phyloP scores from a whole-genome alignment of 345 rosid genomes.

The Anastatica hierochuntica region DNA sequence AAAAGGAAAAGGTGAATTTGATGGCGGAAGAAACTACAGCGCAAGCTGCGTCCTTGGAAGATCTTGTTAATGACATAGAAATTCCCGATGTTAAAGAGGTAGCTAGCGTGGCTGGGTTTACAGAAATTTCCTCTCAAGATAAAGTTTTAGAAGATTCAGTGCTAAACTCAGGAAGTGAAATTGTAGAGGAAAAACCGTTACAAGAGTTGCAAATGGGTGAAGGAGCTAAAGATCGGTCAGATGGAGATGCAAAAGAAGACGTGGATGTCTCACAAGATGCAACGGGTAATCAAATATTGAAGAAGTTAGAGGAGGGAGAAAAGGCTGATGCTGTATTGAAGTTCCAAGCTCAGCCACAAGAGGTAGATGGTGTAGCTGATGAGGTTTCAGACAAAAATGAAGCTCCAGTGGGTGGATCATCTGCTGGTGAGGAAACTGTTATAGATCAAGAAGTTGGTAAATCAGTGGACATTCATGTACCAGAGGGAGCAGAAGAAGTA shows the following conservation, averaged over 20 bases:
- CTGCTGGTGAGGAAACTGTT: slow-evolving; percentile 6
- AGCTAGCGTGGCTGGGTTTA: slow-evolving; percentile 20
- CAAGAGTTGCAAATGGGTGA: slow-evolving; percentile 11
- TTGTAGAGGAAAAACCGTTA: slow-evolving; percentile 1
- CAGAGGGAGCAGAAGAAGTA: slow-evolving; percentile 18
- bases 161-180: slow-evolving; percentile 1
- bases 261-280: slow-evolving; percentile 11
- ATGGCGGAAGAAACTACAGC: slow-evolving; percentile 16
- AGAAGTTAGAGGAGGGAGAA: slow-evolving; percentile 12
- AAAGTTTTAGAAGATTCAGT: slow-evolving; percentile 7
- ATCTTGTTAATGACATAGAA: slow-evolving; percentile 19
- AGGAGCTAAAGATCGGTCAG: slow-evolving; percentile 7
- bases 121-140: slow-evolving; percentile 14
- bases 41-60: slow-evolving; percentile 16
- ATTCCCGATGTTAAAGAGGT: slow-evolving; percentile 15
- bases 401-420: slow-evolving; percentile 3
- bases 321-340: slow-evolving; percentile 8
- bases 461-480: slow-evolving; percentile 7
- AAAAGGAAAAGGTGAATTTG: not conserved
- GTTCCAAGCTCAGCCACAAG: slow-evolving; percentile 11
- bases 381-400: slow-evolving; percentile 4
- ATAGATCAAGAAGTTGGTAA: slow-evolving; percentile 7
- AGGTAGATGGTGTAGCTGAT: slow-evolving; percentile 11
- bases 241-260: slow-evolving; percentile 10
- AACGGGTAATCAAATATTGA: slow-evolving; percentile 1